Evolutionary conservation across 768 basidiomycete genomes (phyloP), one percentile per base, ranked within the genome.

Genomic region (Termitomyces sp.): DNA sequence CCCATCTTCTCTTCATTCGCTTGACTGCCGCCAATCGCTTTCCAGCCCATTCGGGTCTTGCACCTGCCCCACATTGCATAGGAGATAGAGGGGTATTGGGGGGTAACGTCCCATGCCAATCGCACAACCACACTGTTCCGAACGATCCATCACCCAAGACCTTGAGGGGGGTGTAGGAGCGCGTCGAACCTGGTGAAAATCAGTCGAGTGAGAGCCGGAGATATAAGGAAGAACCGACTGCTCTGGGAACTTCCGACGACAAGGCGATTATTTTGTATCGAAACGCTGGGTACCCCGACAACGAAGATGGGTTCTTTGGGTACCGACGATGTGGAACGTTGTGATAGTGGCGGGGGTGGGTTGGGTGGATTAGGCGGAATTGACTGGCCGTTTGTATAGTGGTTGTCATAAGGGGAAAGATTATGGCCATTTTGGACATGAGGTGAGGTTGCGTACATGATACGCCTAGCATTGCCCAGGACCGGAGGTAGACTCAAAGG

Each of bases 131-230:
- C 62, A 99, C 97, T 3, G 94, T 98, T 51, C 97, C 97, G 68
- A 99, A 98, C 6, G 96, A 98, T 54, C 97, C 97, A 70, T 98
- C 96, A 41, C 97, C 97, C 70, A 99, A 84, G 59, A 91, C 88
- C 77, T 98, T 98, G 79, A 98, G 83, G 48, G 92, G 89, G 28
- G 94, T 95, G 71, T 95, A 99, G 19, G 88, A 88, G 65, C 94
- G 87, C 56, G 83, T 84, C 17, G 91, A 94, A 65, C 79, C 94
- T 96, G 66, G 30, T 59, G 57, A 30, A 63, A 52, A 60, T 44
- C 54, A 61, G 30, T 47, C 23, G 23, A 40, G 58, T 56, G 51
- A 44, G 52, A 60, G 43, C 27, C 19, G 52, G 45, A 57, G 50
- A 54, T 39, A 28, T 8, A 41, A 30, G 55, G 54, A 54, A 53